These are phyloP conservation scores for Podaxis mareebaensis DNA, from an alignment of 768 basidiomycete genomes.

Conservation along the genomic window DNA sequence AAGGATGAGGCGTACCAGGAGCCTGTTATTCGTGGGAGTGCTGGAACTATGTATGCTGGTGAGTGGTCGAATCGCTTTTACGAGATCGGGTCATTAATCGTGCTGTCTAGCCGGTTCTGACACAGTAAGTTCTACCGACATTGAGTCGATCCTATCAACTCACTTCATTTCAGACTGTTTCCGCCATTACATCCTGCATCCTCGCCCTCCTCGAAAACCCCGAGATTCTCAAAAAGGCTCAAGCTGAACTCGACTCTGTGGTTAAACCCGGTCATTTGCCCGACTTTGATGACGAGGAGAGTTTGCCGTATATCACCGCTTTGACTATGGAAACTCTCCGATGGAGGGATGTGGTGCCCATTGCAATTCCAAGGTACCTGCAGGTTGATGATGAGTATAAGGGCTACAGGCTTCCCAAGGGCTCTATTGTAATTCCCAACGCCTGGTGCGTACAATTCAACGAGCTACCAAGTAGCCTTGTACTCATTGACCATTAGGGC, in stretches of 20 bases:
- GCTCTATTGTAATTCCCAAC: slow-evolving; percentile 33
- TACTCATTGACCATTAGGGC: slow-evolving; percentile 29
- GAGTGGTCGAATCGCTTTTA: background rate
- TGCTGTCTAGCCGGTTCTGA: slow-evolving; percentile 20
- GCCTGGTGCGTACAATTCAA: slow-evolving; percentile 26
- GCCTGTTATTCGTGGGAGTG: slow-evolving; percentile 23
- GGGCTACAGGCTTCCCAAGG: slow-evolving; percentile 32
- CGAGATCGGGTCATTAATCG: background rate
- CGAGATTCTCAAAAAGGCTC: slow-evolving; percentile 31
- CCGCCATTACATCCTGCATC: slow-evolving; percentile 16
- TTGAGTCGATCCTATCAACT: background rate
- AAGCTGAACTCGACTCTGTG: slow-evolving; percentile 34
- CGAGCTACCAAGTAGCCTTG: background rate
- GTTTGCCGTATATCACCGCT: slow-evolving; percentile 33
- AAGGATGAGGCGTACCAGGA: slow-evolving; percentile 20
- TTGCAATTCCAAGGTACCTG: slow-evolving; percentile 25
- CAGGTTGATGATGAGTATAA: slow-evolving; percentile 30
- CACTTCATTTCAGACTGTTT: slow-evolving; percentile 5
- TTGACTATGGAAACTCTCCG: slow-evolving; percentile 31
- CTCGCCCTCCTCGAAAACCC: slow-evolving; percentile 17
- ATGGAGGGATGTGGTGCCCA: slow-evolving; percentile 27
- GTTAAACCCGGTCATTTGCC: slow-evolving; percentile 33
- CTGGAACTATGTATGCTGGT: slow-evolving; percentile 26
- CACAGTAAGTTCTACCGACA: slow-evolving; percentile 14
- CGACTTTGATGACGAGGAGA: slow-evolving; percentile 27